Conservation (phyloP, 2,329 filamentous ascomycete genomes). For the Hypoxylon sp. region DNA sequence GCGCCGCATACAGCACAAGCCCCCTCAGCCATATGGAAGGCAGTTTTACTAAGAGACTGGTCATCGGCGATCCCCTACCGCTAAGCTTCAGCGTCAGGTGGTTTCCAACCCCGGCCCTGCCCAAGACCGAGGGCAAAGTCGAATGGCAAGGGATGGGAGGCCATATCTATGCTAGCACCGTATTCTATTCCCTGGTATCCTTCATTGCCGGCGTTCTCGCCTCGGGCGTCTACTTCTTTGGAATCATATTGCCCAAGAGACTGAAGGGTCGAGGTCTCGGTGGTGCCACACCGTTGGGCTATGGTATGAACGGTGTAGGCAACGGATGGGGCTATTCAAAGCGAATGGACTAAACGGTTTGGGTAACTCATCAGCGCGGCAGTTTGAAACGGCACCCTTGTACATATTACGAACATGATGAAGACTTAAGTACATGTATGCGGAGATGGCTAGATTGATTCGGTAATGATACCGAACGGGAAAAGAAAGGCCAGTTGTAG, state of each 20-base stretch:
- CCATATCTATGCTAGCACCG: constrained; percentile 72
- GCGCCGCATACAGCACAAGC: constrained; percentile 86
- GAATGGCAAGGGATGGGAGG: constrained; percentile 75
- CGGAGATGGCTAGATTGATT: constrained; percentile 27
- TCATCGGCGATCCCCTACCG: constrained; percentile 88
- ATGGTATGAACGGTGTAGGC: constrained; percentile 65
- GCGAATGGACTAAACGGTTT: constrained; percentile 58
- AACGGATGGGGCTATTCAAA: constrained; percentile 73
- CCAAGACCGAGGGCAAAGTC: constrained; percentile 73
- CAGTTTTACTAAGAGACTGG: constrained; percentile 71
- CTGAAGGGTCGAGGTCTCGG: constrained; percentile 65
- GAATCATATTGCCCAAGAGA: constrained; percentile 67
- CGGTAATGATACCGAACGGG: constrained; percentile 28
- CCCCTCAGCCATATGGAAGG: constrained; percentile 72
- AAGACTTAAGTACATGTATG: constrained; percentile 18
- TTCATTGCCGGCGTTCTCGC: constrained; percentile 68
- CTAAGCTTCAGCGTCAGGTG: constrained; percentile 85
- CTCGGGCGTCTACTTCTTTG: constrained; percentile 71
- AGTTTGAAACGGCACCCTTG: constrained; percentile 15
- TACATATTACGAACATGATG: constrained; percentile 32
- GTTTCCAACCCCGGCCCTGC: constrained; percentile 82
- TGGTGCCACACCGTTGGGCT: constrained; percentile 69
- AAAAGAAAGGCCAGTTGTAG: constrained; percentile 25
- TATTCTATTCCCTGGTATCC: constrained; percentile 72
- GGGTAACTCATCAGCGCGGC: constrained; percentile 6